Conservation (phyloP, 2,329 filamentous ascomycete species). For the Hypoxylon sp. region DNA sequence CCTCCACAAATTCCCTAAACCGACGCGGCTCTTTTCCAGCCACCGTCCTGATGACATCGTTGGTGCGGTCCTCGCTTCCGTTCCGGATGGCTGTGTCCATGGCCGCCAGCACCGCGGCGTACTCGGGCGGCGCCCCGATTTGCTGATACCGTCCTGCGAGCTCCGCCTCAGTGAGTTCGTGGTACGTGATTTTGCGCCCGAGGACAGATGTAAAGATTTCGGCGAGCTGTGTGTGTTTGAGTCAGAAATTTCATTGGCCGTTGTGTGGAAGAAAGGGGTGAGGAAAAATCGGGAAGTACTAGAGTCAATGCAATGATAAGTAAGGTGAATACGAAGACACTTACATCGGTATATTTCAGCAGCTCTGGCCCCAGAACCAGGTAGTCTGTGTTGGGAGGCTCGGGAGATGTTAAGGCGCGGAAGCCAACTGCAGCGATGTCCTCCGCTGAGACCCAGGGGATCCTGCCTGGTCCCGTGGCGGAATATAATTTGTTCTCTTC, state of each 20-base stretch:
- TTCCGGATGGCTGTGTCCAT: slow-evolving; percentile 56
- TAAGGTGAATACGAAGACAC: not conserved
- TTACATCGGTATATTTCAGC: slow-evolving; percentile 55
- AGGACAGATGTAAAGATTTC: slow-evolving; percentile 54
- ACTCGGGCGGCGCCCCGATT: slow-evolving; percentile 53
- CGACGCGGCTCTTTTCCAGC: slow-evolving; percentile 54
- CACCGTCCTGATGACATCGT: slow-evolving; percentile 54
- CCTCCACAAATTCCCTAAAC: slow-evolving; percentile 52
- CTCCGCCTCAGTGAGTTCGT: slow-evolving; percentile 53
- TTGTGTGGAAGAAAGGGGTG: not conserved
- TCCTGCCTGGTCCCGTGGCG: slow-evolving; percentile 59
- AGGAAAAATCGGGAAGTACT: not conserved
- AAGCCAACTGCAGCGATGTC: slow-evolving; percentile 64
- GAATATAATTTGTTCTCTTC: slow-evolving; percentile 60
- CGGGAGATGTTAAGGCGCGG: slow-evolving; percentile 57
- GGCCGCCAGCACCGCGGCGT: slow-evolving; percentile 53
- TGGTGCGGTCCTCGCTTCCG: slow-evolving; percentile 56
- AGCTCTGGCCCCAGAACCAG: slow-evolving; percentile 57
- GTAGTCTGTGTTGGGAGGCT: slow-evolving; percentile 60
- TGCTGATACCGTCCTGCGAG: slow-evolving; percentile 46
- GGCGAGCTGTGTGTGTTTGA: slow-evolving; percentile 51
- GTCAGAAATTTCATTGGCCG: not conserved
- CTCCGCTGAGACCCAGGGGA: slow-evolving; percentile 63
- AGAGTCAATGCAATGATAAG: not conserved
- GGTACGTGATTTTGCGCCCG: slow-evolving; percentile 55